Percentiles rank a stretch among this genome's conserved stretches.
phyloP scores from a whole-genome alignment of 345 rosid genomes.

The Lepidium didymum region DNA sequence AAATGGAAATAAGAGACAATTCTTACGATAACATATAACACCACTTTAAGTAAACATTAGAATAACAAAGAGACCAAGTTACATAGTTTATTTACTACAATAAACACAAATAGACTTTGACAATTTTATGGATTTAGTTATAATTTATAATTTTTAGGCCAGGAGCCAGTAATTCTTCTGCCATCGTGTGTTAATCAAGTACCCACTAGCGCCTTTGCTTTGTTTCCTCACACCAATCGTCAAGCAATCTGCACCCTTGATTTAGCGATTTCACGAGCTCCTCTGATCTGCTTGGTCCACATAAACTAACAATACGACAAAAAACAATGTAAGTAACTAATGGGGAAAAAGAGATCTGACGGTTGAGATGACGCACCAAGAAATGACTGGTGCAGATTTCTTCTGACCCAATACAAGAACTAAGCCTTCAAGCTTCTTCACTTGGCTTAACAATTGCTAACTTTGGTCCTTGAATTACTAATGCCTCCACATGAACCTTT shows the following conservation, averaged over 20 bases:
- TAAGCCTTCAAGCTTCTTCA: constrained; percentile 82
- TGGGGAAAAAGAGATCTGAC: constrained; percentile 23
- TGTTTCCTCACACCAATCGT: constrained; percentile 91
- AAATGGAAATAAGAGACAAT: background rate
- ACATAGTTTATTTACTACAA: constrained; percentile 1
- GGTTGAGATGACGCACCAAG: constrained; percentile 43
- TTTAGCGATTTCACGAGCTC: constrained; percentile 78
- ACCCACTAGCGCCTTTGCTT: constrained; percentile 75
- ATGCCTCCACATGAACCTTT: constrained; percentile 90
- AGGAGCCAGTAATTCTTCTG: constrained; percentile 96
- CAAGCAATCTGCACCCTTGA: constrained; percentile 67
- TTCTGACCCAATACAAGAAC: constrained; percentile 90
- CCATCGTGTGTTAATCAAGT: constrained; percentile 84
- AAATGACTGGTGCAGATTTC: constrained; percentile 49
- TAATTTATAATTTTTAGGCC: constrained; percentile 52
- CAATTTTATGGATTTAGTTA: background rate
- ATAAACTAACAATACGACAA: constrained; percentile 40
- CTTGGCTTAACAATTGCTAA: constrained; percentile 76
- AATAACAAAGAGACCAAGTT: background rate
- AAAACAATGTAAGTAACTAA: background rate
- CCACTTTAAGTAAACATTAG: background rate
- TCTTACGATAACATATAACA: background rate
- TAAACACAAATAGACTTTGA: background rate
- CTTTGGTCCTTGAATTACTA: constrained; percentile 88
- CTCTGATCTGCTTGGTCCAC: constrained; percentile 64